Evolutionary conservation across 768 basidiomycete genomes (phyloP).

Genomic region (Suillus lakei): DNA sequence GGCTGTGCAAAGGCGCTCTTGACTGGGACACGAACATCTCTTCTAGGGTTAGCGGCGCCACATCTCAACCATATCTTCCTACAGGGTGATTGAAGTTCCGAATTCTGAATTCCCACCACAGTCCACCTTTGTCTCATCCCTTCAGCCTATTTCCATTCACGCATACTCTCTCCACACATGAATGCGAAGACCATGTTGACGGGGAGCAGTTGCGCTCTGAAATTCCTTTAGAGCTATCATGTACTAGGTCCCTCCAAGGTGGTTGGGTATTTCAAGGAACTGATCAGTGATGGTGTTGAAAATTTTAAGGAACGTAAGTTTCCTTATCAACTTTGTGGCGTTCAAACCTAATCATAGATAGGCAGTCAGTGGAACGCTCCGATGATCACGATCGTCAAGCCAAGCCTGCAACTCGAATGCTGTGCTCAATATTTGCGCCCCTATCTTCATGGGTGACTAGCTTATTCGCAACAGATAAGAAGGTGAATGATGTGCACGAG

Average conservation of each 20-base stretch:
- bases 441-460: neutral
- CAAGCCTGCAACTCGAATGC: neutral
- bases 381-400: neutral
- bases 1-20: constrained; percentile 39
- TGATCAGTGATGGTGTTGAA: neutral
- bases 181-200: constrained; percentile 84
- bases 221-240: neutral
- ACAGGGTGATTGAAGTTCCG: constrained; percentile 31
- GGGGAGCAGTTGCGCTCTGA: constrained; percentile 48
- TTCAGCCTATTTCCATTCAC: constrained; percentile 89
- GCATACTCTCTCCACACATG: constrained; percentile 91
- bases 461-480: neutral
- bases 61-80: constrained; percentile 24
- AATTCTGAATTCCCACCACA: constrained; percentile 69
- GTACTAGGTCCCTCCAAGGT: too few species aligned
- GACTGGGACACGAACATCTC: constrained; percentile 44
- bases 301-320: neutral
- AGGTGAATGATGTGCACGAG: neutral
- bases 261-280: neutral
- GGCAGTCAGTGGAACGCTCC: too few species aligned
- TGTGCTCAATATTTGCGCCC: neutral
- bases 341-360: neutral
- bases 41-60: constrained; percentile 19
- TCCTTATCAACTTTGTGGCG: neutral
- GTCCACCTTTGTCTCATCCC: constrained; percentile 78